These are phyloP conservation scores for Calonectria fujianensis DNA, from an alignment of 2,329 filamentous ascomycete species.

Conservation along the genomic window DNA sequence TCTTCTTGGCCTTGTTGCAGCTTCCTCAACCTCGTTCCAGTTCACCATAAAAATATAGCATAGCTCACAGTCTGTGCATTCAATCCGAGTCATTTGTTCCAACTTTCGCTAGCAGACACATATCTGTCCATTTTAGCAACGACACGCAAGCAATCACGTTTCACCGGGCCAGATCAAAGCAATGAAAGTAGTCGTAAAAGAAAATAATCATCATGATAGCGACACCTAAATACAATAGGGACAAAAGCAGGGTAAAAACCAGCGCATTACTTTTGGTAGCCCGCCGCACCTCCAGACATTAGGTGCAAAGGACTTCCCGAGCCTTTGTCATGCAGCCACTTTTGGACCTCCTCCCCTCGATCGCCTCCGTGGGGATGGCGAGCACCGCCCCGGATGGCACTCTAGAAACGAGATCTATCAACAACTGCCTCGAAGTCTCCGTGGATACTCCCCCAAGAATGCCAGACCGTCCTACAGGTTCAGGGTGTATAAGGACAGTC, in stretches of 20 bases:
- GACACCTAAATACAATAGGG: conserved; percentile 62
- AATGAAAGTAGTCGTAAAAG: conserved; percentile 36
- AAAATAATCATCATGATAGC: conserved; percentile 59
- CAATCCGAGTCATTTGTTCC: neutral
- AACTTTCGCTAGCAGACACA: neutral
- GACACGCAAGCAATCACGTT: conserved; percentile 2
- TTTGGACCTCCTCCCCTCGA: conserved; percentile 56
- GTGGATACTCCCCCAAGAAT: conserved; percentile 56
- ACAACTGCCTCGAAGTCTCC: conserved; percentile 61
- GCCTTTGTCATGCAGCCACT: conserved; percentile 62
- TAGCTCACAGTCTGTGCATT: neutral
- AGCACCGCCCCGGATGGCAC: conserved; percentile 55
- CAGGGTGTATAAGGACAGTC: conserved; percentile 49
- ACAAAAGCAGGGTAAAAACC: conserved; percentile 60
- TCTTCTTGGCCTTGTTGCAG: no score
- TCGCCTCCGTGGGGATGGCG: conserved; percentile 57
- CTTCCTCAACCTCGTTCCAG: no score
- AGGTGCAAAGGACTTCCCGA: conserved; percentile 63
- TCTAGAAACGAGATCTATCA: conserved; percentile 66
- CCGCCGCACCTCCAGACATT: conserved; percentile 61
- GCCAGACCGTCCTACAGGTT: conserved; percentile 55
- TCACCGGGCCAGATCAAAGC: neutral
- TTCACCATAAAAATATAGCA: neutral
- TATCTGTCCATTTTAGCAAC: neutral
- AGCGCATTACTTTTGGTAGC: conserved; percentile 67